These are phyloP conservation scores for Saccharum officinarum DNA, from an alignment of 176 grass and related monocot genomes.

Conservation along the genomic window DNA sequence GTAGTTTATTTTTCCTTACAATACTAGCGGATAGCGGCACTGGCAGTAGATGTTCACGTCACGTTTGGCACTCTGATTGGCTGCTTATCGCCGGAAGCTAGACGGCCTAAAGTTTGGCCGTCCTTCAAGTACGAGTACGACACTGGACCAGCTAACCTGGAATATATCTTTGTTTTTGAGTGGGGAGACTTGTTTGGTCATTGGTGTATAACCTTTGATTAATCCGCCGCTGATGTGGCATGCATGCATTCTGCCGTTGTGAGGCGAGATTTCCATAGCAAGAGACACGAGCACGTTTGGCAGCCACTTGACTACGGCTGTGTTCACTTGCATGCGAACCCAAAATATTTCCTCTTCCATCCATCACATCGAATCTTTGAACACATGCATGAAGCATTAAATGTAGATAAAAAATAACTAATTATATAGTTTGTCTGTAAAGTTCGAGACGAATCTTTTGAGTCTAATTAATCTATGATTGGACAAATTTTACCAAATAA, in stretches of 20 bases:
- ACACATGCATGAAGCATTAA: too few relatives aligned
- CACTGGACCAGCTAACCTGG: neutral
- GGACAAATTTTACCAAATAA: too few relatives aligned
- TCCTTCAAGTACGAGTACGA: neutral
- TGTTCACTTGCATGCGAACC: too few relatives aligned
- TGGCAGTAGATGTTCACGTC: conserved; percentile 6
- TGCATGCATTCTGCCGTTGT: neutral
- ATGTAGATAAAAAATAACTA: too few relatives aligned
- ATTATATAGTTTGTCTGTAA: too few relatives aligned
- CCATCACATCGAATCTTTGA: too few relatives aligned
- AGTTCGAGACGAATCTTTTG: too few relatives aligned
- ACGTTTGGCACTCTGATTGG: conserved; percentile 14
- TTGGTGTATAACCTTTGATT: neutral
- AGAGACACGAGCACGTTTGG: neutral
- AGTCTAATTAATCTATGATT: too few relatives aligned
- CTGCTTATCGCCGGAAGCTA: neutral
- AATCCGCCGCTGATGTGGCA: neutral
- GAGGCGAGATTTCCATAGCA: neutral
- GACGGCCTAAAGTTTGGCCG: conserved; percentile 29
- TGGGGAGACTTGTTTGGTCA: neutral
- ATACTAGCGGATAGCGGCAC: neutral
- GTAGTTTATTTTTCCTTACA: neutral
- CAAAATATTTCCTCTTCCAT: too few relatives aligned
- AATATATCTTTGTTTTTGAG: neutral
- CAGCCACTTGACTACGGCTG: neutral